Base-by-base conservation (phyloP, 306 rosid genomes). In the Trichosanthes truncata region DNA sequence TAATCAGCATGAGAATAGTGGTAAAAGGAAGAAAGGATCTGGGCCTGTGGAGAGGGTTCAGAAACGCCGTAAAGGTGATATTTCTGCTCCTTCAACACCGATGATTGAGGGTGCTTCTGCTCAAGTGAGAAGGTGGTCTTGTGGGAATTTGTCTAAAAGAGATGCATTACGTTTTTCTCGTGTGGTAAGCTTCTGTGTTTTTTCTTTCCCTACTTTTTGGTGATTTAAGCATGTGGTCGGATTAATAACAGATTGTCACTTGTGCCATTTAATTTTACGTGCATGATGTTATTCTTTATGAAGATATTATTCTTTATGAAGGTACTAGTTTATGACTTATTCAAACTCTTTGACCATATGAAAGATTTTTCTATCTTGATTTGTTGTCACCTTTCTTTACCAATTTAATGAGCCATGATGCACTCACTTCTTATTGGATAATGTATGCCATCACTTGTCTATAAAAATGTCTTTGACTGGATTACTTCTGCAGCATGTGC, bases 51-150 rank as follows among this genome's bases (percentile, higher is more conserved):
- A 90, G 75, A 86, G 97, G 83, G 86, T 80, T 74, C 92, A 79
- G 76, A 96, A 93, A 80, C 92, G 98, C 67, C 93, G 98, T 38
- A 96, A 90, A 86, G 84, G 88, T 21, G 99, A 93, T 80, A 53
- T 82, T 80, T 88, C 88, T 14, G 88, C 85, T 81, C 92, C 91
- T 23, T 85, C 92, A 77, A 91, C 76, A 38, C 98, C 99, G 69
- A 90, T 96, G 94, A 81, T 96, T 26, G 99, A 87, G 7, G 99
- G 99, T 80, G 94, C 99, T 69, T 83, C 90, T 74, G 87, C 85
- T 83, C 99, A 96, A 96, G 96, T 88, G 83, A 90, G 98, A 82
- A 85, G 84, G 81, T 96, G 99, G 99, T 90, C 99, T 51, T 87
- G 86, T 83, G 99, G 99, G 83, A 96, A 88, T 85, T 88, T 96